A percentile compares a stretch with the other conserved stretches of the same genome.
phyloP scores from a whole-genome alignment of 306 rosid species.

The Amphicarpaea edgeworthii region DNA sequence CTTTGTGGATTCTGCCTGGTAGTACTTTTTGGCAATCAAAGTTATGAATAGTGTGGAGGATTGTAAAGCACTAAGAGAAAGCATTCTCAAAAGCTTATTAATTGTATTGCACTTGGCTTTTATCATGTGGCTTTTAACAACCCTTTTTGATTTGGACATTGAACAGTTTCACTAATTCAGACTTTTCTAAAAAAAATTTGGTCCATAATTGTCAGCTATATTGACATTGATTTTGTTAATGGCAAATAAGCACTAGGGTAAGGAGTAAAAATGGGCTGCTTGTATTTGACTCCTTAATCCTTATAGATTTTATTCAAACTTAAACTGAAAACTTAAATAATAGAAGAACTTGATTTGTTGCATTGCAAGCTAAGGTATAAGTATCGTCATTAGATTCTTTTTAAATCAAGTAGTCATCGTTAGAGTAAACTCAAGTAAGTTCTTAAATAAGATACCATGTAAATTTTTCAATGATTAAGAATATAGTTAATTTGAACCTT shows the following conservation, averaged over 20 bases:
- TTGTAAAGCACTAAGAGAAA: constrained; percentile 53
- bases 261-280: constrained; percentile 34
- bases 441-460: background rate
- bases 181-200: constrained; percentile 12
- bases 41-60: constrained; percentile 39
- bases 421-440: constrained; percentile 9
- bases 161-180: constrained; percentile 11
- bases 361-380: constrained; percentile 28
- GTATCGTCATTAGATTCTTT: background rate
- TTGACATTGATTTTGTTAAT: background rate
- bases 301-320: constrained; percentile 20
- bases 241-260: background rate
- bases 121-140: constrained; percentile 32
- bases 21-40: constrained; percentile 50
- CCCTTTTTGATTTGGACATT: constrained; percentile 32
- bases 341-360: constrained; percentile 20
- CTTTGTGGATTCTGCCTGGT: constrained; percentile 33
- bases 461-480: background rate
- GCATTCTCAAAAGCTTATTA: constrained; percentile 35
- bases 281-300: constrained; percentile 1
- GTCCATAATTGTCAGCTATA: constrained; percentile 4
- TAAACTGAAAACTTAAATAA: constrained; percentile 6
- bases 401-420: background rate
- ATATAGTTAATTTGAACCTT: background rate
- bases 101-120: constrained; percentile 43